Percentiles rank a stretch among this genome's conserved stretches.
These are phyloP conservation scores for Coemansia sp. DNA, from an alignment of 192 early-diverging fungal species.

Conservation along the genomic window DNA sequence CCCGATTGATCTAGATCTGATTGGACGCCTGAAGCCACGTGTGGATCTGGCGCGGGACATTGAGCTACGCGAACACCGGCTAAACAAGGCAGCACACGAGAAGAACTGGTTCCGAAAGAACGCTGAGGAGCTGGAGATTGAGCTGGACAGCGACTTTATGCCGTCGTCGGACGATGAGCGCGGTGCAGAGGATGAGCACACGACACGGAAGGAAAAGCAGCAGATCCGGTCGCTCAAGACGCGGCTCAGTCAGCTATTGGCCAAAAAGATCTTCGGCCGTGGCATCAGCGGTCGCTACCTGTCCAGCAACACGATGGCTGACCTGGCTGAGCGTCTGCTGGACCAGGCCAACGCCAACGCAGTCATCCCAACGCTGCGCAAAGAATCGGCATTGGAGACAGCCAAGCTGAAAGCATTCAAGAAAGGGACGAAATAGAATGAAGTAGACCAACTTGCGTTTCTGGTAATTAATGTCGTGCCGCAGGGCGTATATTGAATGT, in stretches of 20 bases:
- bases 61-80: slow-evolving; percentile 74
- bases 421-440: neutral
- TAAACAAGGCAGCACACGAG: slow-evolving; percentile 67
- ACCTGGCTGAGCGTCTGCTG: slow-evolving; percentile 64
- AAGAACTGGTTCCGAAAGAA: slow-evolving; percentile 76
- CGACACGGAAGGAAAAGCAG: slow-evolving; percentile 24
- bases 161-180: slow-evolving; percentile 44
- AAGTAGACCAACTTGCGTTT: too few relatives aligned
- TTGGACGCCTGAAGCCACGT: slow-evolving; percentile 71
- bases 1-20: slow-evolving; percentile 73
- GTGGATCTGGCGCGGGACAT: slow-evolving; percentile 80
- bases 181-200: slow-evolving; percentile 16
- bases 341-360: slow-evolving; percentile 31
- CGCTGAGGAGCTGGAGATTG: slow-evolving; percentile 78
- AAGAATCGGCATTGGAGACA: slow-evolving; percentile 43
- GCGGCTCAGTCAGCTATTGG: slow-evolving; percentile 28
- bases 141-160: slow-evolving; percentile 71
- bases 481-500: too few relatives aligned
- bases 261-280: slow-evolving; percentile 35
- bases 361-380: slow-evolving; percentile 27
- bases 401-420: slow-evolving; percentile 9
- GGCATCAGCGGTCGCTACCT: slow-evolving; percentile 62
- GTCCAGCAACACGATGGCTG: slow-evolving; percentile 62
- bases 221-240: slow-evolving; percentile 30
- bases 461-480: too few relatives aligned